These are phyloP conservation scores for Cladosporium velox DNA, from an alignment of 2,329 filamentous ascomycete species.

Conservation along the genomic window DNA sequence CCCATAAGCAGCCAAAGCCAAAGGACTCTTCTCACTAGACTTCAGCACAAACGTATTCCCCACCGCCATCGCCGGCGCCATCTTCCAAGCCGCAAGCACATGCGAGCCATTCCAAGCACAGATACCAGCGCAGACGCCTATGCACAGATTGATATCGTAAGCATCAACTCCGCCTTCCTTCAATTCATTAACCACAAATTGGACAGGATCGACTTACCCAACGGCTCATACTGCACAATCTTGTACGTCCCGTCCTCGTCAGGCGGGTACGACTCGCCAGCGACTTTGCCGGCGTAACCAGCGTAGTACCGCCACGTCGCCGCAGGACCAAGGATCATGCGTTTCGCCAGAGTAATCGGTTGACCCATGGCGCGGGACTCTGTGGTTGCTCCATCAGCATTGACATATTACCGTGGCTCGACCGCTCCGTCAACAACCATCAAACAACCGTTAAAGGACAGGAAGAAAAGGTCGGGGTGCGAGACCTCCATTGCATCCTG, in stretches of 20 bases:
- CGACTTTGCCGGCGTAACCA: constrained; percentile 30
- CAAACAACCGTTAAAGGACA: not conserved
- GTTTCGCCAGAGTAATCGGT: constrained; percentile 39
- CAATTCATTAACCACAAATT: not conserved
- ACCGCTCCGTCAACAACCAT: not conserved
- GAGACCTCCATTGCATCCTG: too few species aligned
- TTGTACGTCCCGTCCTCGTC: constrained; percentile 33
- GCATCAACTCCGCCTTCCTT: not conserved
- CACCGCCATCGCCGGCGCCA: constrained; percentile 17
- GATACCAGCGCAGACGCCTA: constrained; percentile 44
- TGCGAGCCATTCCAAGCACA: constrained; percentile 47
- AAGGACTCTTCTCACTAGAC: constrained; percentile 18
- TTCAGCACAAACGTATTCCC: constrained; percentile 18
- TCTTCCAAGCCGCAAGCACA: constrained; percentile 38
- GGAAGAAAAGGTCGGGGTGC: too few species aligned
- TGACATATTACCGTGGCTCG: not conserved
- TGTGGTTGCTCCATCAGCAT: constrained; percentile 40
- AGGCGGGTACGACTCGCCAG: constrained; percentile 31
- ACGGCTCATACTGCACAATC: constrained; percentile 44
- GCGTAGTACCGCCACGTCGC: constrained; percentile 34
- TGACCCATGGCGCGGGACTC: constrained; percentile 61
- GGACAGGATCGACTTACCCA: constrained; percentile 19
- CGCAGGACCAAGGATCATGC: constrained; percentile 32
- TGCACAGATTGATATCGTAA: not conserved
- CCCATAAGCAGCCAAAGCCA: constrained; percentile 64